A percentile compares a stretch with the other conserved stretches of the same genome.
Conservation (phyloP, 148 eudicot genomes). For the Chenopodium formosanum region DNA sequence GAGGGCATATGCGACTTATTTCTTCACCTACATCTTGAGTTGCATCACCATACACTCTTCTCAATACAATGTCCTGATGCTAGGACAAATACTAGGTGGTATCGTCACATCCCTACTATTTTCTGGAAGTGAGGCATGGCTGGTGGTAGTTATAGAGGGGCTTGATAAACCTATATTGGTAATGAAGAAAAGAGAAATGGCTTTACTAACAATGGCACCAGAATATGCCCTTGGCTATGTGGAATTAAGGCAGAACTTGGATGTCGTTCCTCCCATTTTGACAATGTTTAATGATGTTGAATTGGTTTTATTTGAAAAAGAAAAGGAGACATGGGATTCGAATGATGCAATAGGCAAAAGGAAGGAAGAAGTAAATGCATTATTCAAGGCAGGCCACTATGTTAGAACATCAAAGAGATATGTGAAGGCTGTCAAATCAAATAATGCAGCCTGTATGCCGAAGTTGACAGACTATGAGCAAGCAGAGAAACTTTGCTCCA, state of each 20-base stretch:
- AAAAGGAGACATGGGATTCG: conserved; percentile 97
- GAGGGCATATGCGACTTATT: conserved; percentile 51
- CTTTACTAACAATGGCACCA: conserved; percentile 63
- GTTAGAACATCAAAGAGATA: conserved; percentile 86
- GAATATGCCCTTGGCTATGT: conserved; percentile 83
- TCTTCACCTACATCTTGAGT: no score
- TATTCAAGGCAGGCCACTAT: conserved; percentile 83
- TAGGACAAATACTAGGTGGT: no score
- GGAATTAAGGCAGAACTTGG: conserved; percentile 76
- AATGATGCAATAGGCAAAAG: conserved; percentile 74
- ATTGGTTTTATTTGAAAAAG: conserved; percentile 86
- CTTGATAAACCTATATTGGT: conserved; percentile 69
- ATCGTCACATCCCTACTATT: no score
- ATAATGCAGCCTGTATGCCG: conserved; percentile 87
- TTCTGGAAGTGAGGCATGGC: no score
- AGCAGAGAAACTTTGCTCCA: conserved; percentile 90
- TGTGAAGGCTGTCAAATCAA: conserved; percentile 89
- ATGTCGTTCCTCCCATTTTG: conserved; percentile 76
- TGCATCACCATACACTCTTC: no score
- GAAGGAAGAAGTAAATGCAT: conserved; percentile 88
- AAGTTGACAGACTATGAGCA: conserved; percentile 81
- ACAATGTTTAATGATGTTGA: conserved; percentile 67
- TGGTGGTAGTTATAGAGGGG: conserved; percentile 62
- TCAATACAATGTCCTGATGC: no score
- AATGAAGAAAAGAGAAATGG: conserved; percentile 95